Evolutionary conservation across 176 grass and related monocot species (phyloP), one percentile per base, ranked within the genome.

Genomic region (Luzula sylvatica): DNA sequence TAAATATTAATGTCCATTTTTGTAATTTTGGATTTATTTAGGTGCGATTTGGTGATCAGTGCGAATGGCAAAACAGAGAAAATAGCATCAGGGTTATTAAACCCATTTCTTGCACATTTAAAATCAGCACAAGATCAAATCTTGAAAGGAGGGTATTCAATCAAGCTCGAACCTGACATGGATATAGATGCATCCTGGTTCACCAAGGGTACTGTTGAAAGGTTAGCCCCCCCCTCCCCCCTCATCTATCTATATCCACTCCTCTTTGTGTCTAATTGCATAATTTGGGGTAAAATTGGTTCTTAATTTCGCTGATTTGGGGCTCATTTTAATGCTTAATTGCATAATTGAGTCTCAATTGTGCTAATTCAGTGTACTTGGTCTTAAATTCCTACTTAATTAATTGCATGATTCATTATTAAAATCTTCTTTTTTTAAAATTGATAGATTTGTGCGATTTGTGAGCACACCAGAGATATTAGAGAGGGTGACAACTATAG

Each of bases 391-490:
- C 22, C 16, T 7, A 61, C 54, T 12, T 12, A 39, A 20, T 35
- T 39, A 20, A 32, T 26, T 24, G 22, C 57, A 44, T 61, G 26
- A 35, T 20, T 61, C n/a, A 8, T 26, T 26, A 64, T 49, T 30
- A n/a, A 23, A 6, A 1, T 64, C 1, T 46, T 11, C 26, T 15
- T 27, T 16, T 44, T 19, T 46, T 48, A 56, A 40, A 26, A 56
- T 22, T 63, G 16, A n/a, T 70, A 96, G 84, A 50, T 96, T 96
- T 83, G 81, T 98, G 50, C 77, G 86, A 22, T 98, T 90, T 13
- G 85, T 98, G 61, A 98, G 92, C 65, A 98, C 92, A 38, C 86
- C 92, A 2, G 92, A 98, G 61, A 76, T 98, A 54, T 76, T 98
- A 35, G 92, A 98, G 65, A 75, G 92, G 39, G 92, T 98, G 15